Evolutionary conservation across 2,329 filamentous ascomycete species (phyloP), one percentile per base, ranked within the genome.

Genomic region (Cordyceps tenuipes): DNA sequence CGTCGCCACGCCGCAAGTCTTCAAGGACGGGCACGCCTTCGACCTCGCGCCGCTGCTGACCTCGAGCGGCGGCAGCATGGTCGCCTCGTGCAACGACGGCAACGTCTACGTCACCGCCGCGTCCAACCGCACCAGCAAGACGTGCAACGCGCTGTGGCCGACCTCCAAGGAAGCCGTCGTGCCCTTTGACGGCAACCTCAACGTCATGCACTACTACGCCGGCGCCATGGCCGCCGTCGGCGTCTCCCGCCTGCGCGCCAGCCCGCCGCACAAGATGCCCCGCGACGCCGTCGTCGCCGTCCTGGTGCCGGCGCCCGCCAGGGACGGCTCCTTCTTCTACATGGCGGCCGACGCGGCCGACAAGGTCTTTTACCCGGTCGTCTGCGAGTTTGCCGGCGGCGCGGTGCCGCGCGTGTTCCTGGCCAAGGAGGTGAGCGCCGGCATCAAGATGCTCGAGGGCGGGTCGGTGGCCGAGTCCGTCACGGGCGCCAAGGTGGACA

Each of bases 191-290:
- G 68, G 64, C 31, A 60, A 60, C 4, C 56, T 60, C 7, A 63
- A 67, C n/a, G 52, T 69, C 10, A 65, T 73, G 64, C 69, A 73
- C 64, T 73, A 71, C 67, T 72, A 72, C 65, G 62, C 62, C 19
- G 64, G 72, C 60, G 68, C 69, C 57, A 73, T 74, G 70, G 59
- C 59, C 15, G 57, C 48, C 5, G 47, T 67, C 6, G 70, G 71
- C n/a, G 70, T 73, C 7, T 69, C 65, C 2, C 68, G 69, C 4
- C 63, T 73, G 7, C 67, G 70, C 6, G 58, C 66, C 36, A 64
- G 66, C 13, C 59, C 65, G 51, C 60, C 61, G 8, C 41, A 52
- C 3, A 48, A 62, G 17, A 62, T 66, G 3, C 68, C 69, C 6
- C 55, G 31, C 2, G 44, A 48, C 3, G 60, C 60, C 5, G 66